These are phyloP conservation scores for Acrodontium crateriforme DNA, from an alignment of 2,329 filamentous ascomycete species.

Conservation along the genomic window DNA sequence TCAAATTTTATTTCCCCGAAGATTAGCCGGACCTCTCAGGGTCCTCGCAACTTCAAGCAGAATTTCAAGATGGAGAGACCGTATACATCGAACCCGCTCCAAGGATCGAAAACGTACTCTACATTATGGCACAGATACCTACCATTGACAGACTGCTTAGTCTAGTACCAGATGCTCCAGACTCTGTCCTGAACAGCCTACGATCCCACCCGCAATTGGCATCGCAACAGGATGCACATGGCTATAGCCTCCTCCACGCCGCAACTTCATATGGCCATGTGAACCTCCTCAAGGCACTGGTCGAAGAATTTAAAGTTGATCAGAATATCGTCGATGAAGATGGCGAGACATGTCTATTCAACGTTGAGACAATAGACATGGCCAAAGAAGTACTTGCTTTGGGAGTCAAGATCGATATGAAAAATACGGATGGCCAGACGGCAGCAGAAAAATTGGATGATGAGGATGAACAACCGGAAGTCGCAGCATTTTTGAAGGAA, in stretches of 20 bases:
- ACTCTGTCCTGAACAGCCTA: slow-evolving; percentile 60
- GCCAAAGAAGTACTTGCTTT: slow-evolving; percentile 71
- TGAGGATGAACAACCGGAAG: slow-evolving; percentile 64
- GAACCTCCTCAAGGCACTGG: slow-evolving; percentile 60
- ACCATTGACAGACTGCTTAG: slow-evolving; percentile 36
- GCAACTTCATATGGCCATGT: slow-evolving; percentile 85
- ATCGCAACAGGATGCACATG: slow-evolving; percentile 69
- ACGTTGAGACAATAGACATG: slow-evolving; percentile 67
- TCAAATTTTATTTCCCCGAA: no score
- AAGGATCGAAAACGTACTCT: no score
- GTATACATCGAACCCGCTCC: no score
- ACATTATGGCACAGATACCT: slow-evolving; percentile 16
- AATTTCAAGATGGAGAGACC: no score
- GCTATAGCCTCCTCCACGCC: slow-evolving; percentile 88
- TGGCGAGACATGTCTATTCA: slow-evolving; percentile 85
- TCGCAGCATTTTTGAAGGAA: slow-evolving; percentile 55
- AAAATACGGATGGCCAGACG: slow-evolving; percentile 62
- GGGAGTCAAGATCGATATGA: slow-evolving; percentile 49
- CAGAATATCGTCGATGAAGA: slow-evolving; percentile 81
- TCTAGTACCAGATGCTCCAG: slow-evolving; percentile 65
- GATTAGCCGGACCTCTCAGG: no score
- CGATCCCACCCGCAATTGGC: slow-evolving; percentile 63
- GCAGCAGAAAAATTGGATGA: slow-evolving; percentile 66
- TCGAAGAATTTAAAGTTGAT: slow-evolving; percentile 63
- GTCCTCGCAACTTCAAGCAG: no score